These are phyloP conservation scores for Synchytrium microbalum DNA, from an alignment of 371 early-diverging fungal genomes.

Conservation along the genomic window DNA sequence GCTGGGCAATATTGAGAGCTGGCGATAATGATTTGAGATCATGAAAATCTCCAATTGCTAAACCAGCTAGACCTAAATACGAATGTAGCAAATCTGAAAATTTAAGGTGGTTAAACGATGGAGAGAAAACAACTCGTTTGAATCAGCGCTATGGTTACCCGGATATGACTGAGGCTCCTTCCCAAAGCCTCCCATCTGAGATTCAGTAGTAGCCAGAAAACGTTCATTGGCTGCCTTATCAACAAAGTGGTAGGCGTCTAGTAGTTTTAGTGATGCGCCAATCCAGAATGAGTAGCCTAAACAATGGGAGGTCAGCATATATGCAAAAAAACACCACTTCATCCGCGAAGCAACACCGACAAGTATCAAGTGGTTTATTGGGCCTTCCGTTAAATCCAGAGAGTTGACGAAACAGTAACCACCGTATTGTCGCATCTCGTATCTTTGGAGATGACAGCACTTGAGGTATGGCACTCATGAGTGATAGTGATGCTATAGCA, in stretches of 20 bases:
- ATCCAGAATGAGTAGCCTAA: conserved; percentile 99
- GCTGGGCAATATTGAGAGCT: too few relatives aligned
- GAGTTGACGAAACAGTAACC: conserved; percentile 72
- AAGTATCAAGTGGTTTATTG: conserved; percentile 89
- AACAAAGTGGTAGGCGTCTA: conserved; percentile 55
- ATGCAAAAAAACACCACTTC: too few relatives aligned
- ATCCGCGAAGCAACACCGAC: too few relatives aligned
- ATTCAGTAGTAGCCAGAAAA: conserved; percentile 59
- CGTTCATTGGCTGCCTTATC: conserved; percentile 42
- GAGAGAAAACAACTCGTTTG: background rate
- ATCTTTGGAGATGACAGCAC: too few relatives aligned
- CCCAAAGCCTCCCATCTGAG: conserved; percentile 68
- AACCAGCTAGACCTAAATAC: conserved; percentile 76
- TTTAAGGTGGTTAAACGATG: background rate
- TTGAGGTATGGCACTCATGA: too few relatives aligned
- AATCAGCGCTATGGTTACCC: conserved; percentile 31
- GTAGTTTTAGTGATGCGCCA: conserved; percentile 70
- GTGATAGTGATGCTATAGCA: conserved; percentile 73
- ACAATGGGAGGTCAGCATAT: too few relatives aligned
- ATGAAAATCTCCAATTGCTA: too few relatives aligned
- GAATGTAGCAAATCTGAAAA: conserved; percentile 71
- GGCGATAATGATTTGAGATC: too few relatives aligned
- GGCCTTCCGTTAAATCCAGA: conserved; percentile 89
- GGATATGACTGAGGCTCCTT: conserved; percentile 59
- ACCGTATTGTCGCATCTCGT: conserved; percentile 53